Base-by-base conservation (phyloP, 2,329 filamentous ascomycete genomes). In the Bipolaris gigantea region DNA sequence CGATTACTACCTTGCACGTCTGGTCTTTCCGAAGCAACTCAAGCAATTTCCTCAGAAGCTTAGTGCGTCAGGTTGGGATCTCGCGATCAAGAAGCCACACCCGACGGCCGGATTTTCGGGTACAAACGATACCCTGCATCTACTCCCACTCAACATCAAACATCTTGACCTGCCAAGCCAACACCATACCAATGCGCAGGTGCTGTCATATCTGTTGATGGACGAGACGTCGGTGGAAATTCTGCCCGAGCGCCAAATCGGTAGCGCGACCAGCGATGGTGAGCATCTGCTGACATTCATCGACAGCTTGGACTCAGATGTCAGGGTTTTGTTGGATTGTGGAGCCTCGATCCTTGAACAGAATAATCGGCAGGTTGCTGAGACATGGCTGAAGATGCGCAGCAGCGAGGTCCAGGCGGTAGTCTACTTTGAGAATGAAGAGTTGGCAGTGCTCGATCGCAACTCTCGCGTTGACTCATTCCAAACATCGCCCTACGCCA, bases 331-430 rank as follows among this genome's bases (percentile, higher is more conserved):
- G 1, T 76, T 92, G 0, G 88, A 92, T 58, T 87, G 89, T 0
- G 88, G 89, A 0, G 88, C 89, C 0, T 84, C 87, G 44, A 82
- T 92, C 5, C 68, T 92, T 0, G 87, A 91, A 27, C 70, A 86
- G 0, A 77, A 74, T 23, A 73, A 73, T 36, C 8, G 35, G 5
- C 50, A 75, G 0, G 70, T 87, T 0, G 83, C 78, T 0, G 64
- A 72, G 8, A 68, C 70, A 2, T 86, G 84, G 84, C 59, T 87
- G 0, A 57, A 64, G 0, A 64, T 79, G 2, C 77, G 55, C 13
- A 18, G 10, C 9, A 19, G 41, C 27, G 44, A 57, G 81, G 59
- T 61, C 2, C 47, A 68, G 15, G 68, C 66, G 1, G 68, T 78
- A 0, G 76, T 91, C 0, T 91, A 82, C 60, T 83, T 88, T 50